These are phyloP conservation scores for Primulina tabacum DNA, from an alignment of 257 asterid genomes.

Conservation along the genomic window DNA sequence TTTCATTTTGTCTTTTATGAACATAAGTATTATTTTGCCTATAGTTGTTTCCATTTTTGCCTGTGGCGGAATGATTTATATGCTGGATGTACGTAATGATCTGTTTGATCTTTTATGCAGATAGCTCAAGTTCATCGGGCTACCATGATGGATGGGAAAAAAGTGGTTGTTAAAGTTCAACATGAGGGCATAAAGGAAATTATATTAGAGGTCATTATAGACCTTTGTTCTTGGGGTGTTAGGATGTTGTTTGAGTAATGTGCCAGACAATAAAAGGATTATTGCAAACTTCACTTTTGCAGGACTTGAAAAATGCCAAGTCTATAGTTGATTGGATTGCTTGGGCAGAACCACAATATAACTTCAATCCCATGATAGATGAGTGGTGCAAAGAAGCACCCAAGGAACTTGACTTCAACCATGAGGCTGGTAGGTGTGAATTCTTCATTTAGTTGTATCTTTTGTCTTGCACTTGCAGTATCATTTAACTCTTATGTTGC, in stretches of 20 bases:
- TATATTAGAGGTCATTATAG: conserved; percentile 69
- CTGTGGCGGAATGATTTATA: conserved; percentile 7
- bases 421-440: conserved; percentile 76
- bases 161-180: conserved; percentile 94
- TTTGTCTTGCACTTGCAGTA: conserved; percentile 15
- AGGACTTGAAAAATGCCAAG: conserved; percentile 96
- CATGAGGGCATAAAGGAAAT: conserved; percentile 82
- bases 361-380: conserved; percentile 93
- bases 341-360: conserved; percentile 97
- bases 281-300: conserved; percentile 27
- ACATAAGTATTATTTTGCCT: conserved; percentile 3
- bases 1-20: conserved; percentile 6
- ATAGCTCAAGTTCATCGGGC: conserved; percentile 99
- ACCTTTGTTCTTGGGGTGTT: conserved; percentile 19
- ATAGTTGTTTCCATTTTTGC: not conserved
- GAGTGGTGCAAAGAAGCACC: conserved; percentile 99
- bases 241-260: conserved; percentile 11
- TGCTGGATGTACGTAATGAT: conserved; percentile 21
- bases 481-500: conserved; percentile 22
- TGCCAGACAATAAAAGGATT: conserved; percentile 19
- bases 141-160: conserved; percentile 69
- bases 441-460: conserved; percentile 15
- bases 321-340: conserved; percentile 96
- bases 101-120: conserved; percentile 37
- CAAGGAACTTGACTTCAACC: conserved; percentile 85